Conservation (phyloP, 2,329 filamentous ascomycete species). For the Alternaria sp. region DNA sequence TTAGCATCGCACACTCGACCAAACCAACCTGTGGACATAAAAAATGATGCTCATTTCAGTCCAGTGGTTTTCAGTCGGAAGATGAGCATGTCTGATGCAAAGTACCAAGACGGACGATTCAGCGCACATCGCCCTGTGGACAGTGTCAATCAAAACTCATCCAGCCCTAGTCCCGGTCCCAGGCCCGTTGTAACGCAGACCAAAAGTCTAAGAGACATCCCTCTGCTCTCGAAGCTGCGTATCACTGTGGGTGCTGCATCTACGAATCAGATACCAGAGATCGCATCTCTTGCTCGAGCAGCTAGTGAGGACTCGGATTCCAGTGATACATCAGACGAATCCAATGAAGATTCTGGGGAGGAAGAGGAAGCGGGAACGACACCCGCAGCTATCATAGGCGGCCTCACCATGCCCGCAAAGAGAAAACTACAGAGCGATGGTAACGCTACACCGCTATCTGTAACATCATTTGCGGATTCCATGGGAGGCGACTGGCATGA, state of each 20-base stretch:
- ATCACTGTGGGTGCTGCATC: slow-evolving; percentile 39
- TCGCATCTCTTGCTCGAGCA: slow-evolving; percentile 22
- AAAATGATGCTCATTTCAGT: slow-evolving; percentile 58
- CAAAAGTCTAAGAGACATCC: slow-evolving; percentile 38
- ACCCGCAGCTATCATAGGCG: slow-evolving; percentile 27
- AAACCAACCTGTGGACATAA: slow-evolving; percentile 11
- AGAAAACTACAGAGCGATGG: slow-evolving; percentile 48
- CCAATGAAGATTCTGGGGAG: slow-evolving; percentile 35
- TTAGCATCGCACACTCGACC: slow-evolving; percentile 6
- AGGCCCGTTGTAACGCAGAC: slow-evolving; percentile 16
- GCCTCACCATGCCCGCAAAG: slow-evolving; percentile 35
- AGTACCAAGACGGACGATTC: slow-evolving; percentile 62
- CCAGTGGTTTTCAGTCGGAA: slow-evolving; percentile 61
- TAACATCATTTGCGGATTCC: slow-evolving; percentile 47
- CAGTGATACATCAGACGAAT: slow-evolving; percentile 35
- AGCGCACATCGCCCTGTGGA: slow-evolving; percentile 17
- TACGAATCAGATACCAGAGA: slow-evolving; percentile 25
- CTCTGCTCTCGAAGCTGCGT: slow-evolving; percentile 43
- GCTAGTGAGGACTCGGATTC: slow-evolving; percentile 40
- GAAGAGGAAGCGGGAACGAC: slow-evolving; percentile 20
- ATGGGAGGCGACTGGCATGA: slow-evolving; percentile 41
- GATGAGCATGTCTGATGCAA: slow-evolving; percentile 59
- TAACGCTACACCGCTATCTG: slow-evolving; percentile 47
- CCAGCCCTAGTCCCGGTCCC: neutral
- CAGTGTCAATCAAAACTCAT: slow-evolving; percentile 12